Base-by-base conservation (phyloP, 129 eudicot genomes). In the Calendula officinalis region DNA sequence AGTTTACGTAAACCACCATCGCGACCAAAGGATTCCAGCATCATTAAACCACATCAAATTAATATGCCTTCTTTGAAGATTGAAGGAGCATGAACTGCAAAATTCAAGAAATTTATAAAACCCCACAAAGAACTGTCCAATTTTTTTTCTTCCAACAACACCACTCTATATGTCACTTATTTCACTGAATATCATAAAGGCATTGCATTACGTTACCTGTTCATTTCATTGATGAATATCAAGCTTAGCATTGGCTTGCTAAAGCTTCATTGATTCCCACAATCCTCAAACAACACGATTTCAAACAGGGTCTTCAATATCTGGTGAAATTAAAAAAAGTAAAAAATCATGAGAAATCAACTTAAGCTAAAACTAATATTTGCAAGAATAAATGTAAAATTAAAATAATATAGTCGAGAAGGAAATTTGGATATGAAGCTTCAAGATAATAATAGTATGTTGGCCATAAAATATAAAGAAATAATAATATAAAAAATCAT, bases 191-290 rank as follows among this genome's bases (percentile, higher is more conserved):
- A 5, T n/a, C 42, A 8, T 12, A 60, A 34, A 27, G 35, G 6
- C 1, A 56, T 40, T 6, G 60, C 14, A 34, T 10, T 27, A 13
- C 48, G 17, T 73, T 41, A 91, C 98, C 89, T 91, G 94, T n/a
- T n/a, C n/a, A n/a, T n/a, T 62, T 84, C 94, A 75, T 78, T 87
- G 67, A 87, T 81, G 37, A 91, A 91, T 63, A 91, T 87, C 79
- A 87, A 79, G 77, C 98, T 87, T 67, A 91, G 78, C 90, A 91
- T 87, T 76, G 98, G 96, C 74, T 87, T 80, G 80, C 94, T n/a
- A n/a, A n/a, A n/a, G n/a, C n/a, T n/a, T n/a, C n/a, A n/a, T n/a
- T n/a, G n/a, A n/a, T n/a, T n/a, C 83, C 84, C 79, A 66, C 83
- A 77, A 69, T 87, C 98, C 76, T 87, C 94, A 60, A 82, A 91